Evolutionary conservation across 768 basidiomycete genomes (phyloP).

Genomic region (Galerina sulciceps): DNA sequence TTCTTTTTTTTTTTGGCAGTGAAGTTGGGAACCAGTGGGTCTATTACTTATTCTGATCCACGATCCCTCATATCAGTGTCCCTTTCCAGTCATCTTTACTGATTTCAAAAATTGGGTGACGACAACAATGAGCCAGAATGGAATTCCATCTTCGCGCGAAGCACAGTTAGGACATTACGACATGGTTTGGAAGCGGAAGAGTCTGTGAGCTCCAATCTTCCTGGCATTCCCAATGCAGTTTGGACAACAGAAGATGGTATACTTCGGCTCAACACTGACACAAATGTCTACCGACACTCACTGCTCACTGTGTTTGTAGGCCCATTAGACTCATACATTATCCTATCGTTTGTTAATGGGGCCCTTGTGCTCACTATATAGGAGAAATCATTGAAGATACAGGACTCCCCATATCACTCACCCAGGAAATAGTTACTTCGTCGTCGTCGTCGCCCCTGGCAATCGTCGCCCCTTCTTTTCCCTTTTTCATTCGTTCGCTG

Average conservation of each 20-base stretch:
- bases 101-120: constrained; percentile 98
- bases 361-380: constrained; percentile 95
- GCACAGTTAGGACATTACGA: constrained; percentile 84
- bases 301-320: constrained; percentile 51
- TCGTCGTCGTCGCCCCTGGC: too few species aligned
- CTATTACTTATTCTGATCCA: neutral
- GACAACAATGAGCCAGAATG: constrained; percentile 95
- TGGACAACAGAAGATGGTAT: constrained; percentile 94
- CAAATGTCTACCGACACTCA: neutral
- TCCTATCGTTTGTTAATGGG: constrained; percentile 97
- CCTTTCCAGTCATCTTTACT: constrained; percentile 76
- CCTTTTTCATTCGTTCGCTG: too few species aligned
- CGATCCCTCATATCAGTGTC: constrained; percentile 9
- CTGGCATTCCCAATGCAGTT: constrained; percentile 97
- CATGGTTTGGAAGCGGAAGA: constrained; percentile 97
- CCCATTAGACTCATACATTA: constrained; percentile 95
- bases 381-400: constrained; percentile 99
- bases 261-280: too few species aligned
- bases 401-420: constrained; percentile 98
- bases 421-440: too few species aligned
- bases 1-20: constrained; percentile 96
- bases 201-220: constrained; percentile 92
- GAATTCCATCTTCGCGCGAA: constrained; percentile 84
- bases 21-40: constrained; percentile 98
- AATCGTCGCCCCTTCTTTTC: too few species aligned